Evolutionary conservation across 176 grass and related monocot species (phyloP).

Genomic region (Ensete ventricosum): DNA sequence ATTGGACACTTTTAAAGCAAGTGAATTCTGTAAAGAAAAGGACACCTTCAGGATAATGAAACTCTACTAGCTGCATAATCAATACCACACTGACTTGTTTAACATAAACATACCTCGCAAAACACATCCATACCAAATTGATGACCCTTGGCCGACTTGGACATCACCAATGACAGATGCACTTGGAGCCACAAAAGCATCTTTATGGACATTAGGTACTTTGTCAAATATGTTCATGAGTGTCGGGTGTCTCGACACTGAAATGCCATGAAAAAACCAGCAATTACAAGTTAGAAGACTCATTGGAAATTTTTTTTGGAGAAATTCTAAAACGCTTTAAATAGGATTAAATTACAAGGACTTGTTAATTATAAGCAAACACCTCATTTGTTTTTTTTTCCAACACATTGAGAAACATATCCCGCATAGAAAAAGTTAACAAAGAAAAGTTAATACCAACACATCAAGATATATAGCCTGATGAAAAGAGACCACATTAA

Average conservation of each 20-base stretch:
- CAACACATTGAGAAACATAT: too few relatives aligned
- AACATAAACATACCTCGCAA: conserved; percentile 65
- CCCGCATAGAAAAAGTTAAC: too few relatives aligned
- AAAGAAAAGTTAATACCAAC: too few relatives aligned
- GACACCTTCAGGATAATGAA: neutral
- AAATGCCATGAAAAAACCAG: conserved; percentile 1
- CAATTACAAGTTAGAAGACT: neutral
- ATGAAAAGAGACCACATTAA: too few relatives aligned
- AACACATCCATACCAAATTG: conserved; percentile 91
- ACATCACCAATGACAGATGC: conserved; percentile 89
- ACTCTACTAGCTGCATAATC: neutral
- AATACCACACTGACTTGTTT: neutral
- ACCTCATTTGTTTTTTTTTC: neutral
- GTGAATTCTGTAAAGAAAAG: neutral
- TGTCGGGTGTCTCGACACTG: conserved; percentile 86
- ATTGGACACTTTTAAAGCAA: neutral
- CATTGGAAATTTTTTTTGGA: neutral
- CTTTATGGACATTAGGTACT: conserved; percentile 59
- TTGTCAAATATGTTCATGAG: conserved; percentile 84
- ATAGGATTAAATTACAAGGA: neutral
- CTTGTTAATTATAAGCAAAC: neutral
- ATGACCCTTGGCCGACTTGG: conserved; percentile 69
- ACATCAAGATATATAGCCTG: too few relatives aligned
- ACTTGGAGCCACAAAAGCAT: conserved; percentile 89
- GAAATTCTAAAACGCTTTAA: neutral